Evolutionary conservation across 2,329 filamentous ascomycete genomes (phyloP).

Genomic region (Diaporthe nobilis): DNA sequence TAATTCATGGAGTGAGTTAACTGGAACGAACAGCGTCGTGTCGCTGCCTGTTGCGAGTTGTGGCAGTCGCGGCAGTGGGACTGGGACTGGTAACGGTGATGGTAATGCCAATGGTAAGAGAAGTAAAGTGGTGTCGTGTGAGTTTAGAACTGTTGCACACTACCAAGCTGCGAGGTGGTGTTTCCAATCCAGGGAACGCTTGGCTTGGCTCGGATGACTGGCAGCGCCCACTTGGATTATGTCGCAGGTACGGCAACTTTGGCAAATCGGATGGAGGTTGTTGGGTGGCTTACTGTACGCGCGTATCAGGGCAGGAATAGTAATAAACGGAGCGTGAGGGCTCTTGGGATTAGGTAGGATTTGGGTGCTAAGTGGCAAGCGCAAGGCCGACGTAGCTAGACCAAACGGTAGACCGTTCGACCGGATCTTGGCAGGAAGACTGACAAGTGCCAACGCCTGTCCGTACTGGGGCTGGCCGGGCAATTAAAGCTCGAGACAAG

Average conservation of each 20-base stretch:
- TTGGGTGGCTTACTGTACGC: constrained; percentile 38
- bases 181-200: constrained; percentile 19
- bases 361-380: constrained; percentile 36
- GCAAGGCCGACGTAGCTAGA: constrained; percentile 32
- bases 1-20: constrained; percentile 28
- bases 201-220: constrained; percentile 30
- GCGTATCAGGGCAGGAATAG: constrained; percentile 32
- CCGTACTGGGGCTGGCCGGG: background rate
- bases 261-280: constrained; percentile 11
- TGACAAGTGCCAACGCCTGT: constrained; percentile 26
- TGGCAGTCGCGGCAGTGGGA: background rate
- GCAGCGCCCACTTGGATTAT: constrained; percentile 18
- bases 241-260: constrained; percentile 29
- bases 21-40: background rate
- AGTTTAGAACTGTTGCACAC: constrained; percentile 16
- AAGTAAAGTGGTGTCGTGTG: constrained; percentile 31
- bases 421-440: constrained; percentile 18
- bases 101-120: background rate
- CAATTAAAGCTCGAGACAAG: constrained; percentile 24
- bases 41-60: constrained; percentile 17
- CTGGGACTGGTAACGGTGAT: background rate
- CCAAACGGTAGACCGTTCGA: constrained; percentile 20
- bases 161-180: constrained; percentile 32
- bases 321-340: constrained; percentile 16
- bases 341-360: constrained; percentile 25